Percentiles rank a stretch among this genome's conserved stretches.
Conservation (phyloP, 345 rosid species). For the Melaleuca alternifolia region DNA sequence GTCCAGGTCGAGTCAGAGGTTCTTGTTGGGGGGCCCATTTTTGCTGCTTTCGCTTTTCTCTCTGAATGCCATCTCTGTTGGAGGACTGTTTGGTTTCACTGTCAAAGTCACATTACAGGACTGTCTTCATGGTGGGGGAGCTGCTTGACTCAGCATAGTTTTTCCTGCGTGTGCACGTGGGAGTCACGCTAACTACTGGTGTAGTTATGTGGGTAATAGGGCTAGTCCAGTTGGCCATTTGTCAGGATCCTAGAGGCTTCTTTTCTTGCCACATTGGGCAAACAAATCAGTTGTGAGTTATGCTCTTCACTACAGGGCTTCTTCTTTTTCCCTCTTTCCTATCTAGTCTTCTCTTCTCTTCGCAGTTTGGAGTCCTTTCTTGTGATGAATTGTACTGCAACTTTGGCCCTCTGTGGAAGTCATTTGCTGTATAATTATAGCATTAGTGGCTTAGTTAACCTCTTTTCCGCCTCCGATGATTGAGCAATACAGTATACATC, state of each 20-base stretch:
- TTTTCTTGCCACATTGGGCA: background rate
- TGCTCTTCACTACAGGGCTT: background rate
- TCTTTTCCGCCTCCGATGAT: background rate
- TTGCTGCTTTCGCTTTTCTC: background rate
- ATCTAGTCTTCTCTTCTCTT: background rate
- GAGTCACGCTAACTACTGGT: background rate
- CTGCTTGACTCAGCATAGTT: background rate
- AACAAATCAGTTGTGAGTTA: background rate
- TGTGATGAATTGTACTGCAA: background rate
- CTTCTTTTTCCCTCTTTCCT: background rate
- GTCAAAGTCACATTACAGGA: background rate
- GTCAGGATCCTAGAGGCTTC: background rate
- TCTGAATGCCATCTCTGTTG: background rate
- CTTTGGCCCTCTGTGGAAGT: background rate
- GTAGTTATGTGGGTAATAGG: background rate
- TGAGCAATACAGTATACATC: rapidly evolving
- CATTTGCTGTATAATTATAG: background rate
- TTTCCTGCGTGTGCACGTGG: background rate
- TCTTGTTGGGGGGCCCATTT: constrained; percentile 5
- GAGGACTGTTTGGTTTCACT: background rate
- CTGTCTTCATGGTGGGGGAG: background rate
- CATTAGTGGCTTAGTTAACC: background rate
- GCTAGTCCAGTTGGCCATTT: background rate
- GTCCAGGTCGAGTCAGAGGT: background rate
- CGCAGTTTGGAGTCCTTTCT: background rate